Conservation (phyloP, 177 flowering plant genomes). For the Telopea speciosissima region DNA sequence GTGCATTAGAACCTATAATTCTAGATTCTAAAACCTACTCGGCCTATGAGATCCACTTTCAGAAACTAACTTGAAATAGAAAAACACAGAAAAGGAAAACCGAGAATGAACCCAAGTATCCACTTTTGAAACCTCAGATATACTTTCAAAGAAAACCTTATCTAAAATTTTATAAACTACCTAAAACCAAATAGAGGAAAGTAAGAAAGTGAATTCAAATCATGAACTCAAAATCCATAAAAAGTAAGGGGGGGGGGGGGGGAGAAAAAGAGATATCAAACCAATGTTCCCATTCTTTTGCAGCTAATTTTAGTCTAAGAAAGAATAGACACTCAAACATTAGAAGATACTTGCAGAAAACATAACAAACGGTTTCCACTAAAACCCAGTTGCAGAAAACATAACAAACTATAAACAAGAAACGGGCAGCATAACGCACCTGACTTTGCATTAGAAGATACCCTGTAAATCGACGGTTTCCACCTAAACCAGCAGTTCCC, state of each 20-base stretch:
- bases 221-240: background rate
- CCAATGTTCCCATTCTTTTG: background rate
- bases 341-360: background rate
- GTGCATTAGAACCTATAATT: no score
- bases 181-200: background rate
- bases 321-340: no score
- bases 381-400: background rate
- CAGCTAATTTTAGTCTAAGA: background rate
- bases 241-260: background rate
- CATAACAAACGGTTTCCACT: background rate
- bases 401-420: background rate
- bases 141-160: background rate
- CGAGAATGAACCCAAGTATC: no score
- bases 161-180: no score
- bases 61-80: no score
- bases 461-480: conserved; percentile 45
- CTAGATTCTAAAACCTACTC: no score
- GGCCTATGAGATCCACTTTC: background rate
- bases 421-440: conserved; percentile 30
- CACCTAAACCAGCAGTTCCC: conserved; percentile 64
- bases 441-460: conserved; percentile 61
- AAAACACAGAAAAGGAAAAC: no score
- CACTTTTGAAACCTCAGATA: no score
- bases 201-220: background rate
- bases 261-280: no score